Evolutionary conservation across 2,329 filamentous ascomycete genomes (phyloP), one percentile per base, ranked within the genome.

Genomic region (Seiridium cupressi): DNA sequence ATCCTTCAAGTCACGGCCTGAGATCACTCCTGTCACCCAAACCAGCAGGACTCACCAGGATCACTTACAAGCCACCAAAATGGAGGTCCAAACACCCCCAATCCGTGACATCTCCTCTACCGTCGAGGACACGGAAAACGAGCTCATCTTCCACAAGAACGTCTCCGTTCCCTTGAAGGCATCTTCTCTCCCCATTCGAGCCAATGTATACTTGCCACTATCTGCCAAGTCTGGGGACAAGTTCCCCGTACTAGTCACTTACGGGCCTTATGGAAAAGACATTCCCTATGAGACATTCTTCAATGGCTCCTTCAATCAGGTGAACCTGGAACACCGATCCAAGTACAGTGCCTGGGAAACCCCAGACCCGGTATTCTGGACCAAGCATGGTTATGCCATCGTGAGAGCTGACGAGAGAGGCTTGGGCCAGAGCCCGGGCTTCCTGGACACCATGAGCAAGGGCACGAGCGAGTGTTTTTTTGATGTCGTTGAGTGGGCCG

Each of bases 241-340:
- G 47, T 79, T 79, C 31, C 89, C 89, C 0, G 88, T 89, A 0
- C 70, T 91, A 7, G 84, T 89, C 2, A 91, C 88, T 0, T 91
- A 91, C 64, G 89, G 89, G 0, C 89, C 89, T 0, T 91, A 91
- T 63, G 89, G 89, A 51, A 91, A 92, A 65, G 88, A 91, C 65
- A 89, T 90, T 42, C 83, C 79, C 26, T 91, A 91, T 69, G 78
- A 35, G 11, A 77, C 72, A 55, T 81, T 79, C 64, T 72, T 72
- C 42, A 64, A 71, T 1, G 69, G 71, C 26, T 79, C 74, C 7
- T 83, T 78, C 58, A 65, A 68, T 47, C 79, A 86, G 61, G 79
- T 86, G 4, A 84, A 84, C 59, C 77, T 80, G 0, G 76, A 80
- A 61, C 84, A 87, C 64, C 76, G 77, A 34, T 84, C 81, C 0